A percentile compares a stretch with the other conserved stretches of the same genome.
Evolutionary conservation across 2,329 filamentous ascomycete species (phyloP).

Genomic region (Colletotrichum sp.): DNA sequence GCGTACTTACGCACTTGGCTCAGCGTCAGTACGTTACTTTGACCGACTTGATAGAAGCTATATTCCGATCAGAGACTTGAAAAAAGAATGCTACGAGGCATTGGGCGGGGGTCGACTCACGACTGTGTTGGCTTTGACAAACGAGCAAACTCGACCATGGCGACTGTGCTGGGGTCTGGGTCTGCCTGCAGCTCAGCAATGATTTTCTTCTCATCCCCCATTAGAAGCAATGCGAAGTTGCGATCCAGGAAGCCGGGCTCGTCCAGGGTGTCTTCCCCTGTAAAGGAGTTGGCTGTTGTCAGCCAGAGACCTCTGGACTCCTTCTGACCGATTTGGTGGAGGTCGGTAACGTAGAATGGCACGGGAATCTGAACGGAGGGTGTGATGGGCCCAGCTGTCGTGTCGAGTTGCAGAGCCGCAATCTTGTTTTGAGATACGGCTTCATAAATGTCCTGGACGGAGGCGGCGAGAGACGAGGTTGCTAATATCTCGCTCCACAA

Average conservation of each 20-base stretch:
- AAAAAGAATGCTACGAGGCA: not conserved
- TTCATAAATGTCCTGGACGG: conserved; percentile 81
- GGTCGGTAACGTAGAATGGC: conserved; percentile 73
- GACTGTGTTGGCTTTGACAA: conserved; percentile 73
- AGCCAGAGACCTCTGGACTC: conserved; percentile 81
- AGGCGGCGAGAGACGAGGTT: conserved; percentile 79
- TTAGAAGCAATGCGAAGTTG: conserved; percentile 84
- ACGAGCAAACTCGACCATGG: conserved; percentile 82
- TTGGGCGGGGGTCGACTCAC: conserved; percentile 38
- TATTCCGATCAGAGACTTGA: conserved; percentile 54
- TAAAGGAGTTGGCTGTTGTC: conserved; percentile 81
- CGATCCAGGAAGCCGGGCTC: conserved; percentile 77
- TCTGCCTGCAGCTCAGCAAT: conserved; percentile 78
- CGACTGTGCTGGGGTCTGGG: conserved; percentile 74
- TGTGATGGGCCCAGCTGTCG: conserved; percentile 60
- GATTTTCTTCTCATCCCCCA: conserved; percentile 80
- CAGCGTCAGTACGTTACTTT: conserved; percentile 74
- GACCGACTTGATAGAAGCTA: conserved; percentile 71
- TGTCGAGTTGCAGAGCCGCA: conserved; percentile 80
- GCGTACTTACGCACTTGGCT: conserved; percentile 86
- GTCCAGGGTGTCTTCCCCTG: conserved; percentile 70
- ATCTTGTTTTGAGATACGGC: conserved; percentile 86
- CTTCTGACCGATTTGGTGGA: conserved; percentile 71
- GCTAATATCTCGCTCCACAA: conserved; percentile 75
- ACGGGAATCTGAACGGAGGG: conserved; percentile 70